phyloP scores from a whole-genome alignment of 257 asterid genomes.

The Salvia miltiorrhiza region DNA sequence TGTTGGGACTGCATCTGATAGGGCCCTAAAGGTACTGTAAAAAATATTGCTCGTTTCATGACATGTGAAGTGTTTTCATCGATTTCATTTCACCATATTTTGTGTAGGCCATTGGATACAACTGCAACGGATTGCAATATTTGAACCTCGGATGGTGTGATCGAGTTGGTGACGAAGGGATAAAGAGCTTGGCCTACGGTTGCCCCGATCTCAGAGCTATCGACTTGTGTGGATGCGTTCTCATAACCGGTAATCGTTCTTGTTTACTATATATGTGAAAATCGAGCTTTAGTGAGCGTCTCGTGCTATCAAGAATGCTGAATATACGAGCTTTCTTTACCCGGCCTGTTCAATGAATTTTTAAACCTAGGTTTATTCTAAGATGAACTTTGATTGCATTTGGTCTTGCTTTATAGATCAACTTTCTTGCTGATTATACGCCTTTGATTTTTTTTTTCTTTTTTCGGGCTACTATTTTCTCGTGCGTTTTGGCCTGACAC shows the following conservation, averaged over 20 bases:
- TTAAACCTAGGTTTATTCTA: background rate
- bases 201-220: constrained; percentile 86
- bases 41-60: background rate
- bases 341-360: background rate
- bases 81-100: background rate
- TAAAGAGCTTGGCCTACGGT: constrained; percentile 88
- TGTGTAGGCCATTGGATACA: constrained; percentile 74
- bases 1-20: constrained; percentile 71
- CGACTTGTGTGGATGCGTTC: constrained; percentile 90
- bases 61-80: background rate
- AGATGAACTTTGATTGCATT: background rate
- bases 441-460: background rate
- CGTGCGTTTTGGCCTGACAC: background rate
- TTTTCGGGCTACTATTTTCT: background rate
- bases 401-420: too few species aligned
- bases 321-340: background rate
- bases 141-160: constrained; percentile 96
- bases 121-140: constrained; percentile 70
- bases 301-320: background rate
- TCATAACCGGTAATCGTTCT: constrained; percentile 52
- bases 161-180: constrained; percentile 76
- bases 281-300: background rate
- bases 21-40: constrained; percentile 64
- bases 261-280: background rate
- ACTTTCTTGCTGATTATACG: too few species aligned